Percentiles rank a stretch among this genome's conserved stretches.
Conservation (phyloP, 1,139 yeast species). For the Candida sanyaensis region DNA sequence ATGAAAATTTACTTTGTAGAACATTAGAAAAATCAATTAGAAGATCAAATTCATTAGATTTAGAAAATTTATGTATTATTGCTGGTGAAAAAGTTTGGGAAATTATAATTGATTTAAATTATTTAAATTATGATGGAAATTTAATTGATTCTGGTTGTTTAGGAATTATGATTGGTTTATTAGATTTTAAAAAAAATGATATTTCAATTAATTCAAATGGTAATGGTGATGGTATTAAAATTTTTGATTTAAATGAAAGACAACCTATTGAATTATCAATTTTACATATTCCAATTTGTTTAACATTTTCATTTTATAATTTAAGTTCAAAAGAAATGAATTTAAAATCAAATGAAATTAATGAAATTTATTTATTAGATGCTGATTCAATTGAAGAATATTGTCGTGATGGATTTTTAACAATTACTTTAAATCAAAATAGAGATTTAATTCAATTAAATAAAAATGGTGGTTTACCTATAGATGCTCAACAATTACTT, state of each 20-base stretch:
- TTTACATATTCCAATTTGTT: slow-evolving; percentile 86
- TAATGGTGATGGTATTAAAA: slow-evolving; percentile 43
- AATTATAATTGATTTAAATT: slow-evolving; percentile 85
- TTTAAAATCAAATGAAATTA: slow-evolving; percentile 60
- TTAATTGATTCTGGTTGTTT: slow-evolving; percentile 87
- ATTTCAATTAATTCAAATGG: slow-evolving; percentile 63
- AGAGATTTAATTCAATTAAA: slow-evolving; percentile 87
- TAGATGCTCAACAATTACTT: slow-evolving; percentile 71
- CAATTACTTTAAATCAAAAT: slow-evolving; percentile 85
- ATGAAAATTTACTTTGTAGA: slow-evolving; percentile 76
- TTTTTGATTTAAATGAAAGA: slow-evolving; percentile 74
- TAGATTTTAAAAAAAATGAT: slow-evolving; percentile 85
- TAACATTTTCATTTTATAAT: slow-evolving; percentile 85
- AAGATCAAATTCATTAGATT: slow-evolving; percentile 85
- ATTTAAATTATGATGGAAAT: slow-evolving; percentile 88
- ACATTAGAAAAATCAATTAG: slow-evolving; percentile 89
- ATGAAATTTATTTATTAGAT: slow-evolving; percentile 71
- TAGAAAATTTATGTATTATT: slow-evolving; percentile 85
- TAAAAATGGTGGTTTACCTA: slow-evolving; percentile 81
- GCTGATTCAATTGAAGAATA: slow-evolving; percentile 78
- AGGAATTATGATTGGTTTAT: slow-evolving; percentile 84
- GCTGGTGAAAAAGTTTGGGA: slow-evolving; percentile 94
- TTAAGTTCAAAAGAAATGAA: slow-evolving; percentile 59
- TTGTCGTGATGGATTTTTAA: slow-evolving; percentile 75
- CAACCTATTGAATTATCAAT: slow-evolving; percentile 86